These are phyloP conservation scores for Chytriomyces confervae DNA, from an alignment of 192 early-diverging fungal genomes.

Conservation along the genomic window DNA sequence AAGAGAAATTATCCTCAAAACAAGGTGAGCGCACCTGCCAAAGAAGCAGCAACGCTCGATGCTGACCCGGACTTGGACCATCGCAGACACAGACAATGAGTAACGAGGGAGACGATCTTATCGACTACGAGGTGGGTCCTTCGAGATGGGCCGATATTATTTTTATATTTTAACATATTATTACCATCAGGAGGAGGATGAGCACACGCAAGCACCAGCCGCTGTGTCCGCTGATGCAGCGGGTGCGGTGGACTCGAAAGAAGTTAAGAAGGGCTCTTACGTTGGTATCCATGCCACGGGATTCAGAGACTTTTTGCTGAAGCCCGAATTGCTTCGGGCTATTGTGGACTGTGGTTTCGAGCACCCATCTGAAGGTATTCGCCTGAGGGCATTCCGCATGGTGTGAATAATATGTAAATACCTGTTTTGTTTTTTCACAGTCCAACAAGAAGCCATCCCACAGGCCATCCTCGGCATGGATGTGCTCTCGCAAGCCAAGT, in stretches of 20 bases:
- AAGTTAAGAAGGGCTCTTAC: slow-evolving; percentile 96
- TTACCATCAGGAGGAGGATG: slow-evolving; percentile 75
- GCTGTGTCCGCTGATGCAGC: slow-evolving; percentile 46
- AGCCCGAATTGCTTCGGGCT: slow-evolving; percentile 92
- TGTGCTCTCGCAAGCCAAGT: slow-evolving; percentile 97
- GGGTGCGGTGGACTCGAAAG: slow-evolving; percentile 68
- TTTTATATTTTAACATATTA: not conserved
- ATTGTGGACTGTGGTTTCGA: slow-evolving; percentile 99
- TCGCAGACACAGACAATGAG: not conserved
- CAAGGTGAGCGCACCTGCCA: slow-evolving; percentile 1
- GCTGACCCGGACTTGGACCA: not conserved
- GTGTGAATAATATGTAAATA: no score
- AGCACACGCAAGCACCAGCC: slow-evolving; percentile 65
- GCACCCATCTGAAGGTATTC: slow-evolving; percentile 89
- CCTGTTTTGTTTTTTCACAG: slow-evolving; percentile 48
- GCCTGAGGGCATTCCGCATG: not conserved
- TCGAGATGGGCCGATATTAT: not conserved
- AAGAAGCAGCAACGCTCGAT: not conserved
- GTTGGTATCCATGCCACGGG: slow-evolving; percentile 98
- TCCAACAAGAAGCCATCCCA: slow-evolving; percentile 98
- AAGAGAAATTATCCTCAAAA: no score
- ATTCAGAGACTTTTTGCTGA: slow-evolving; percentile 97
- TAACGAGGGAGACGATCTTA: slow-evolving; percentile 80
- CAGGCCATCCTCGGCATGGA: slow-evolving; percentile 97
- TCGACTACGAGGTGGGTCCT: slow-evolving; percentile 82